Percentiles rank a stretch among this genome's conserved stretches.
Evolutionary conservation across 176 grass and related monocot species (phyloP).

Genomic region (Carex cristatella): DNA sequence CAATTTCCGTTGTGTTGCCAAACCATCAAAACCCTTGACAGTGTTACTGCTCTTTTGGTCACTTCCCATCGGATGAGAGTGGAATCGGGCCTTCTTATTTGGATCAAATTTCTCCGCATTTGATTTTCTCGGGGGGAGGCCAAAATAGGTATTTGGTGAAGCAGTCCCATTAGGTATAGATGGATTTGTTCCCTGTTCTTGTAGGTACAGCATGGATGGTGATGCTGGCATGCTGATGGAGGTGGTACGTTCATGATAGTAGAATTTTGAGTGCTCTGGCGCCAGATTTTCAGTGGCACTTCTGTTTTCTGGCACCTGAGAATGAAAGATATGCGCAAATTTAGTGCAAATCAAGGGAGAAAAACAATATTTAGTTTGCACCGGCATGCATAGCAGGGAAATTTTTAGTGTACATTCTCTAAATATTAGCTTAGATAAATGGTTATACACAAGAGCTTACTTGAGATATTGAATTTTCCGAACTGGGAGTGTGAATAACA

Average conservation of each 20-base stretch:
- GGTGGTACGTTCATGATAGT: slow-evolving; percentile 26
- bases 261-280: background rate
- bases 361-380: background rate
- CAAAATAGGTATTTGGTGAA: background rate
- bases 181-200: slow-evolving; percentile 4
- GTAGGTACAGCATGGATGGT: slow-evolving; percentile 28
- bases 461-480: slow-evolving; percentile 3
- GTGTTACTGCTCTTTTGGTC: background rate
- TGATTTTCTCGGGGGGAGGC: background rate
- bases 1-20: background rate
- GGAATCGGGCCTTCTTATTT: slow-evolving; percentile 42
- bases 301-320: slow-evolving; percentile 26
- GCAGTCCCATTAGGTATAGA: background rate
- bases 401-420: background rate
- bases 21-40: background rate
- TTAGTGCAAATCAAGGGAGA: slow-evolving; percentile 4
- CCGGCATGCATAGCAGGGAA: background rate
- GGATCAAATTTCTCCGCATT: slow-evolving; percentile 10
- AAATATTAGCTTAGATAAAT: background rate
- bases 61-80: slow-evolving; percentile 53
- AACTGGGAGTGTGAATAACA: background rate
- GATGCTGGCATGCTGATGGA: slow-evolving; percentile 85
- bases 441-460: slow-evolving; percentile 13
- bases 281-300: background rate
- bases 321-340: background rate